Base-by-base conservation (phyloP, 176 grass and related monocot species). In the Oryza nivara region DNA sequence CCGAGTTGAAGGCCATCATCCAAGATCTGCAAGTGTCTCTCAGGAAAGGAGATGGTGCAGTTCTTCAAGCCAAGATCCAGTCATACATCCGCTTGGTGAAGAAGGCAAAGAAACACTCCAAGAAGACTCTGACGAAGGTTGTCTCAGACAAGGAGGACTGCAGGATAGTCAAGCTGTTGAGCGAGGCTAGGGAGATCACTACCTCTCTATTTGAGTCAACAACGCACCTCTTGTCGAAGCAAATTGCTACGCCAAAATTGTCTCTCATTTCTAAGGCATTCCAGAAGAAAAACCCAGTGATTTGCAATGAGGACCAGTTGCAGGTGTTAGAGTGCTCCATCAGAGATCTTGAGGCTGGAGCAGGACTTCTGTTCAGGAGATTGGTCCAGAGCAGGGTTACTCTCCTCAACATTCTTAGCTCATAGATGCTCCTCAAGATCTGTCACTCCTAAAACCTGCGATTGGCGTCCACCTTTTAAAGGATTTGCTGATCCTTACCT, bases 331-430 rank as follows among this genome's bases (percentile, higher is more conserved):
- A 88, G 78, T 41, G 26, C 67, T 82, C 48, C 61, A 84, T 80
- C 20, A 61, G 35, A 56, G 85, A 46, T 45, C 85, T 87, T 43
- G 78, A 88, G 79, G 70, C 5, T 64, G 79, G 5, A 32, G 34
- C 70, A 7, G 67, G 75, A 41, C 56, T 23, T 74, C 7, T 77
- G 17, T 72, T 88, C 38, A 60, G 72, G 36, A 64, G 44, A 75
- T 41, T 87, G 54, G 70, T 86, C 54, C 84, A 79, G 69, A 65
- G 23, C 22, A 86, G 84, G 35, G 84, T 86, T 72, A 66, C 84
- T 35, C 75, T 86, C 28, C 17, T 80, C 3, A 86, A 86, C 20
- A 86, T 73, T 63, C 45, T 75, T 64, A 79, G 68, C 76, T 63
- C 68, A 72, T 80, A 79, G 43, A 47, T 73, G 16, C 68, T 81